Percentiles rank a stretch among this genome's conserved stretches.
Conservation (phyloP, 169 alveolate species). For the Miamiensis avidus region DNA sequence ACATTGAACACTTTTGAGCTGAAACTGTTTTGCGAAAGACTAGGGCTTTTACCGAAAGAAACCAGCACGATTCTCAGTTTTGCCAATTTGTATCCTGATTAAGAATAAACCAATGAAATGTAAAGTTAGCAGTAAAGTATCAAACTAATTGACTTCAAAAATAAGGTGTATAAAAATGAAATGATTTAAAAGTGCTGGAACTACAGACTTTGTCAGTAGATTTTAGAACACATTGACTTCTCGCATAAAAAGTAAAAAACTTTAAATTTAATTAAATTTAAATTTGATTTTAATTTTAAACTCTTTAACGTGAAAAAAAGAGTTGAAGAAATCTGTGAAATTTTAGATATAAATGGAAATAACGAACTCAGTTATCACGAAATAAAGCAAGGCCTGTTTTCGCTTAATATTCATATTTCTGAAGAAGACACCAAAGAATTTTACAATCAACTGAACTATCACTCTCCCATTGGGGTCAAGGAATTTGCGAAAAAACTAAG, state of each 20-base stretch:
- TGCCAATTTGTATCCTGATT: not conserved
- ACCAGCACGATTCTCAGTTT: not conserved
- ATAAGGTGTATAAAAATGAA: not conserved
- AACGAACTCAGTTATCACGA: no score
- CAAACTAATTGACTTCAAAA: not conserved
- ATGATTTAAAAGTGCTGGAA: not conserved
- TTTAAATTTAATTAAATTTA: no score
- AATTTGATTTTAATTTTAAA: no score
- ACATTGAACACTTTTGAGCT: not conserved
- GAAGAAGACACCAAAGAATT: no score
- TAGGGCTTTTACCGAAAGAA: not conserved
- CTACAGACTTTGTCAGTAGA: not conserved
- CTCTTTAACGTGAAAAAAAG: not conserved
- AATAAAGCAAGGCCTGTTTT: no score
- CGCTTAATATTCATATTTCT: no score
- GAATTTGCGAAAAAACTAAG: no score
- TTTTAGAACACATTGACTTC: no score
- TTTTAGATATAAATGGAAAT: no score
- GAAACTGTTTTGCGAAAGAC: not conserved
- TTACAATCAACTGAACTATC: no score
- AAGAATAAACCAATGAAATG: not conserved
- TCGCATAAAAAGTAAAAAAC: not conserved
- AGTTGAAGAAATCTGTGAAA: not conserved
- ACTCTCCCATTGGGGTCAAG: no score
- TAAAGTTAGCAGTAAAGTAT: not conserved